Evolutionary conservation across 345 rosid genomes (phyloP), one percentile per base, ranked within the genome.

Genomic region (Physaria fendleri): DNA sequence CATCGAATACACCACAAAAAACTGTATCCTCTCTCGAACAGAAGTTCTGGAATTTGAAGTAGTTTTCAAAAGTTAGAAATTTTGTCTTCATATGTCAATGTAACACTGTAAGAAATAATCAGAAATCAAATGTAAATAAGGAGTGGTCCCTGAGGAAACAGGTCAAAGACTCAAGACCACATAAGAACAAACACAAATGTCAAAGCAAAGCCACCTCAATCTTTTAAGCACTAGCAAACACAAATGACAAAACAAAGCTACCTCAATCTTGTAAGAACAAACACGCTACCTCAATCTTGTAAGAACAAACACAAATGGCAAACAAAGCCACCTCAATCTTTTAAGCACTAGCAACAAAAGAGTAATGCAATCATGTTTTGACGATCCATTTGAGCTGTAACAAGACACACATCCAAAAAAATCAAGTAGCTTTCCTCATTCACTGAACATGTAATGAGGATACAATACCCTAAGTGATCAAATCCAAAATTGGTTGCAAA

Each of bases 1-100:
- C 98, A 73, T 92, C 98, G 58, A 88, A 92, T 57, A 92, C 88
- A 38, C 98, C 98, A 44, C 98, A 92, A 44, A 88, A 80, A 44
- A 80, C 70, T 8, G 90, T 77, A 47, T 86, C 93, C n/a, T 75
- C 74, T 74, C 84, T 84, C n/a, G 95, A 78, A 58, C 77, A 62
- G 77, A 79, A 88, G 64, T 84, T 84, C 96, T 92, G 78, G 9
- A 60, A 49, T 0, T 50, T 50, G 40, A 51, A 51, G 6, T 30
- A 42, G 15, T 40, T 56, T 46, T 28, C 49, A 12, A 4, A 29
- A 66, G 63, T 46, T 65, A 22, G 12, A 43, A 5, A 35, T 27
- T n/a, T 6, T 61, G 62, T 54, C 34, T 20, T 15, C 9, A 42
- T 11, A 69, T 38, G 58, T 29, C 12, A 62, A 49, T 8, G 15